Base-by-base conservation (phyloP, 1,284 basidiomycete genomes). In the Moesziomyces aphidis region DNA sequence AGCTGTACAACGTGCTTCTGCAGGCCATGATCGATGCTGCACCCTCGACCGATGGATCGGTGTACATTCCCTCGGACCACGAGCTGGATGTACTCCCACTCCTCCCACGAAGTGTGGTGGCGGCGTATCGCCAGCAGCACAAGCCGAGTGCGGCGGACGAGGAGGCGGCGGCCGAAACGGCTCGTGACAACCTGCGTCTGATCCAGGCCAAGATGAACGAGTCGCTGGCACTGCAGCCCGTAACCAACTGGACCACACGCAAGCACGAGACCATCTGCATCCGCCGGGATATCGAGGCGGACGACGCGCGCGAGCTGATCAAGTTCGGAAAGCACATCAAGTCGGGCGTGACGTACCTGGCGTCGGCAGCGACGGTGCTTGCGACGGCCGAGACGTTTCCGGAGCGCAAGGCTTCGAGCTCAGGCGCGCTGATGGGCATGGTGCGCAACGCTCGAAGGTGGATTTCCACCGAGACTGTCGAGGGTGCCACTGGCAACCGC, bases 361-460 rank as follows among this genome's bases (percentile, higher is more conserved):
- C 57, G 1, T 60, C 69, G 36, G 69, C 69, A 4, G 63, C 62
- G 10, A 65, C 63, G 4, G 57, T 72, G 23, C 54, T 72, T 26
- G 55, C 62, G 3, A 62, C 62, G 1, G 59, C 59, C 36, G 62
- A 65, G 55, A 61, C 61, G 28, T 74, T 47, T 42, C 65, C 65
- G 4, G 65, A 61, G n/a, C 61, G 67, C 22, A 71, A 60, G 11
- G 51, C 53, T 8, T 23, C 51, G 7, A 63, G 62, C 24, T 22
- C 34, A 2, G 72, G 72, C n/a, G 72, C 72, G 15, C 22, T 74
- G 26, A 55, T 74, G 55, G 72, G 72, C 8, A 71, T 74, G 61
- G 68, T 68, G 7, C 61, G 72, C 54, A 74, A 74, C 21, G 61
- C 62, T 9, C 46, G 72, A 51, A 44, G 72, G 50, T 74, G 72